These are phyloP conservation scores for Mortierella sp. DNA, from an alignment of 371 early-diverging fungal species.

Conservation along the genomic window DNA sequence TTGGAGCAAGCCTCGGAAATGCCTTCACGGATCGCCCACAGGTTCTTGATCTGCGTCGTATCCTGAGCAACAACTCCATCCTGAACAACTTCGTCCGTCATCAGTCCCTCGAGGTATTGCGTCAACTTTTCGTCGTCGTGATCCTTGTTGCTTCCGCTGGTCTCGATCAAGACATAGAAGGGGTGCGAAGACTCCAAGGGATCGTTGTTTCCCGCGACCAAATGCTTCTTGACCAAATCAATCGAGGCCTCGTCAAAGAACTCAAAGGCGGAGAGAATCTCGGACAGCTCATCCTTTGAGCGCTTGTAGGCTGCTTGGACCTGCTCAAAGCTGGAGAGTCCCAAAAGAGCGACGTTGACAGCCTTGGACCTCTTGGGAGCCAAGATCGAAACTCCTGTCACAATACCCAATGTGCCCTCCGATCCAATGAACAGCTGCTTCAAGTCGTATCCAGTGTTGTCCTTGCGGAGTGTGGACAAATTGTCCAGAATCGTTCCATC, in stretches of 20 bases:
- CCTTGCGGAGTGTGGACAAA: slow-evolving; percentile 83
- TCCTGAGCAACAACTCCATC: slow-evolving; percentile 96
- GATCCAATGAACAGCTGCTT: slow-evolving; percentile 97
- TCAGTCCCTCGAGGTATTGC: slow-evolving; percentile 75
- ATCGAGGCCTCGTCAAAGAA: slow-evolving; percentile 90
- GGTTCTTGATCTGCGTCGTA: slow-evolving; percentile 70
- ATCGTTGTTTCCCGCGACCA: slow-evolving; percentile 65
- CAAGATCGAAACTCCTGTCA: slow-evolving; percentile 89
- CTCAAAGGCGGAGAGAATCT: slow-evolving; percentile 95
- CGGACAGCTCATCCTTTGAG: slow-evolving; percentile 83
- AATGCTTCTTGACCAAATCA: slow-evolving; percentile 79
- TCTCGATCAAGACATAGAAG: slow-evolving; percentile 96
- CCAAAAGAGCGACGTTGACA: slow-evolving; percentile 86
- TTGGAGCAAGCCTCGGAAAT: slow-evolving; percentile 93
- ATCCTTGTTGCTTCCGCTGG: slow-evolving; percentile 90
- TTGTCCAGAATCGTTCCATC: slow-evolving; percentile 92
- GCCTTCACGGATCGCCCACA: slow-evolving; percentile 94
- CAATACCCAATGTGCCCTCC: slow-evolving; percentile 93
- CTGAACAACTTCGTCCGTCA: slow-evolving; percentile 78
- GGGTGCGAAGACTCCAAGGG: slow-evolving; percentile 77
- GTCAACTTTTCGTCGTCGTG: slow-evolving; percentile 93
- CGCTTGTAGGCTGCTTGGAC: slow-evolving; percentile 84
- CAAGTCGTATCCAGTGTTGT: slow-evolving; percentile 92
- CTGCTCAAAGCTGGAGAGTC: slow-evolving; percentile 78
- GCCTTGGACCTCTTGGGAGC: slow-evolving; percentile 77